Percentiles rank a stretch among this genome's conserved stretches.
Evolutionary conservation across 805 yeast species (phyloP).

Genomic region (Wickerhamomyces sydowiorum): DNA sequence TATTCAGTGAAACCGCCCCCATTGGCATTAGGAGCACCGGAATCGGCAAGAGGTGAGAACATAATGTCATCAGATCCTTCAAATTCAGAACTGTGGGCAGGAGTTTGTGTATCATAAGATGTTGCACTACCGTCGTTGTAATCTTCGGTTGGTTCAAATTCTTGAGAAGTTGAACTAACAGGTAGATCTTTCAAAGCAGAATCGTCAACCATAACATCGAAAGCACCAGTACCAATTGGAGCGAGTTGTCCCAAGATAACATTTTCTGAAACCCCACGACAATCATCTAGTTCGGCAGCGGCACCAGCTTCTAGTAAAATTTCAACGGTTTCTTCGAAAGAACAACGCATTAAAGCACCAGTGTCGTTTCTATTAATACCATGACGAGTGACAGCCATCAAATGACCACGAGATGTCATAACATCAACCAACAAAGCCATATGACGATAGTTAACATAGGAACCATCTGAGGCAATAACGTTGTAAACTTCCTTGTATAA

Average conservation of each 20-base stretch:
- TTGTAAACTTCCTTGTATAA: slow-evolving; percentile 90
- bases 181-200: slow-evolving; percentile 56
- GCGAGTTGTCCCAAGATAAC: slow-evolving; percentile 98
- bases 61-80: slow-evolving; percentile 68
- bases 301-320: slow-evolving; percentile 97
- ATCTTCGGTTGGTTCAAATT: slow-evolving; percentile 31
- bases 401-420: slow-evolving; percentile 97
- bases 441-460: slow-evolving; percentile 97
- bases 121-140: slow-evolving; percentile 73
- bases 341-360: slow-evolving; percentile 98
- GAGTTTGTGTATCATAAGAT: slow-evolving; percentile 68
- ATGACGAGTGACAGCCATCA: slow-evolving; percentile 98
- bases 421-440: slow-evolving; percentile 97
- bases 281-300: slow-evolving; percentile 94
- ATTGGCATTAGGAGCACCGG: slow-evolving; percentile 79
- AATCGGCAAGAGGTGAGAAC: slow-evolving; percentile 88
- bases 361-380: slow-evolving; percentile 99
- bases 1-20: slow-evolving; percentile 62
- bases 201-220: slow-evolving; percentile 93
- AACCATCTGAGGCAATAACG: slow-evolving; percentile 99
- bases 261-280: slow-evolving; percentile 97
- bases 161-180: slow-evolving; percentile 30
- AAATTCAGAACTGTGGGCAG: slow-evolving; percentile 53
- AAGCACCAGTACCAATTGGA: slow-evolving; percentile 97
- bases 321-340: slow-evolving; percentile 98